Evolutionary conservation across 2,329 filamentous ascomycete genomes (phyloP), one percentile per base, ranked within the genome.

Genomic region (Anthostomella pinea): DNA sequence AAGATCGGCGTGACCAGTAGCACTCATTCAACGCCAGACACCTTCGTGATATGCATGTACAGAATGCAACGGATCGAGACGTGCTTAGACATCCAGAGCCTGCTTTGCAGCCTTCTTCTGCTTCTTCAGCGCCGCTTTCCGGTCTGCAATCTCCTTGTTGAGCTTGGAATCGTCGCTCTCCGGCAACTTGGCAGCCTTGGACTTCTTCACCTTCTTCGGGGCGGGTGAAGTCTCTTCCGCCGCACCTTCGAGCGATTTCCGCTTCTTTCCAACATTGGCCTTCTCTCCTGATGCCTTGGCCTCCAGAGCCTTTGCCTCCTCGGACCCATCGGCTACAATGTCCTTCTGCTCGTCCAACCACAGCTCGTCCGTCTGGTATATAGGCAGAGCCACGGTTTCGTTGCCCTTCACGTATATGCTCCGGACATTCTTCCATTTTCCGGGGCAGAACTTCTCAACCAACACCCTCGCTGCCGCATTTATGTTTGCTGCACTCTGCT

Each of bases 291-390:
- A 59, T 8, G 67, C 65, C 62, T 69, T 70, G 16, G 24, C 34
- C 21, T 33, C 20, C 19, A 47, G 15, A 7, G 68, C 66, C 62
- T 70, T 71, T 22, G 65, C 60, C 51, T 68, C 57, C 51, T 72
- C 72, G 40, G 72, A 67, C 22, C 62, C 66, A 23, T 73, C 69
- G 46, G 73, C 68, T 22, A 93, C 69, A 6, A 95, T 79, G 56
- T 84, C 79, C 45, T 87, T 82, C 43, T 80, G 74, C 45, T 79
- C 75, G 48, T 93, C 86, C 11, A 83, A 65, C 89, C 93, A 98
- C 47, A 98, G 73, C 72, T 96, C 89, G 51, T 89, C 84, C 4
- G 91, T 86, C 58, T 95, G 69, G 87, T 89, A 98, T 59, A 98
- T 82, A n/a, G 93, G 93, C 56, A 98, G 73, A 7, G 91, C 85